Conservation (phyloP, 257 asterid species). For the Solanum etuberosum region DNA sequence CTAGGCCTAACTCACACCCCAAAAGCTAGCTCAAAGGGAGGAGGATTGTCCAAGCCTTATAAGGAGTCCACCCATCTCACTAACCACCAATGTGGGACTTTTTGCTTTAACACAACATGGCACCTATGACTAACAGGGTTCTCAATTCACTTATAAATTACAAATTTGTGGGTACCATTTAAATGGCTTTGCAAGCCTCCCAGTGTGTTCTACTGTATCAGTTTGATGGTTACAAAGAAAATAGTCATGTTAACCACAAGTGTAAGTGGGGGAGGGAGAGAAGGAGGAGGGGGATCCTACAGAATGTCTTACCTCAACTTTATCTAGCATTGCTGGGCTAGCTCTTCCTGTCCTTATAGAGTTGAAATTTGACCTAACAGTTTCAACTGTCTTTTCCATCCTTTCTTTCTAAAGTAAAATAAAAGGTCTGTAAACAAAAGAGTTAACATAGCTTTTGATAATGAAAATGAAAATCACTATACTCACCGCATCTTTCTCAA, state of each 20-base stretch:
- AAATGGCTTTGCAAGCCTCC: background rate
- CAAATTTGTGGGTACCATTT: background rate
- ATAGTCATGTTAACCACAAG: background rate
- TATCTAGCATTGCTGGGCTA: constrained; percentile 83
- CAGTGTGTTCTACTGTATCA: background rate
- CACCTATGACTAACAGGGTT: background rate
- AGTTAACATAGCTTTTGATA: background rate
- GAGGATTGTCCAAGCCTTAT: too few relatives aligned
- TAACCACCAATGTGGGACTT: too few relatives aligned
- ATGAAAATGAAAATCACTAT: background rate
- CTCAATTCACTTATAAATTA: background rate
- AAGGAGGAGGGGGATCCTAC: background rate
- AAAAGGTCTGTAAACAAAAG: background rate
- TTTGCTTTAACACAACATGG: background rate
- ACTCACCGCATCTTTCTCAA: constrained; percentile 73
- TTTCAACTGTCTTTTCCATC: constrained; percentile 88
- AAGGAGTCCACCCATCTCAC: too few relatives aligned
- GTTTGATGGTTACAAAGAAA: background rate
- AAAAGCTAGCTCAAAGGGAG: too few relatives aligned
- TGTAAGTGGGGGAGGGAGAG: background rate
- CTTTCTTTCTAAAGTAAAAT: constrained; percentile 51
- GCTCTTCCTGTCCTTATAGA: constrained; percentile 96
- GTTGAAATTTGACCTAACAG: constrained; percentile 52
- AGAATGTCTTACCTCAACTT: constrained; percentile 47
- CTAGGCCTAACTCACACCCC: too few relatives aligned